Base-by-base conservation (phyloP, 306 rosid genomes). In the Rubus idaeus region DNA sequence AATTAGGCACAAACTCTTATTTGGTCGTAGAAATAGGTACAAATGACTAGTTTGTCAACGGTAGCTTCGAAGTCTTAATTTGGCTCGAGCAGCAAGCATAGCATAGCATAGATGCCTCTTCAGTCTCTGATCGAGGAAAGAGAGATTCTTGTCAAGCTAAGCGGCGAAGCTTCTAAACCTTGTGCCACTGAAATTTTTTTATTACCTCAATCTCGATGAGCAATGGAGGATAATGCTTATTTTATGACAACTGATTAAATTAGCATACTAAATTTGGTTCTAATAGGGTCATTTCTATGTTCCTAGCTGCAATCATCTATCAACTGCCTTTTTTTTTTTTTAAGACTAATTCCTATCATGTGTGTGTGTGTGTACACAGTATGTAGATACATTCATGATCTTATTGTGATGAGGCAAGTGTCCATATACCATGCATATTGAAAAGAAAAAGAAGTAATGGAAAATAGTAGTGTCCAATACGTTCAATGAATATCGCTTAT, bases 131-230 rank as follows among this genome's bases (percentile, higher is more conserved):
- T 30, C 35, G 35, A 74, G 53, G 51, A 74, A 49, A 83, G 35
- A 8, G 13, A 39, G 84, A 77, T 79, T 85, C 81, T 41, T 78
- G 78, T 71, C 73, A 39, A 39, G 69, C 30, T 23, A 21, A 55
- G 57, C 67, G 77, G 56, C 70, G 94, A 91, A 89, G 87, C 91
- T 89, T 89, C 92, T 83, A 89, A 91, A 86, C 92, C 83, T 70
- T 61, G 70, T 65, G 81, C 68, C 71, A 57, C 6, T 18, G 10
- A 11, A 73, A 75, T 37, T 63, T 44, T 58, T 74, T 52, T 76
- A 40, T 65, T 61, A 30, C 68, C 65, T 60, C 41, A 62, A 60
- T 46, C 84, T 42, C 81, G 9, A 18, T 70, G 64, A 49, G 21
- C 78, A 23, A 57, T 18, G 79, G 8, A 63, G 21, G 40, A 62